A percentile compares a stretch with the other conserved stretches of the same genome.
Evolutionary conservation across 1,284 basidiomycete genomes (phyloP).

Genomic region (Moniliophthora roreri): DNA sequence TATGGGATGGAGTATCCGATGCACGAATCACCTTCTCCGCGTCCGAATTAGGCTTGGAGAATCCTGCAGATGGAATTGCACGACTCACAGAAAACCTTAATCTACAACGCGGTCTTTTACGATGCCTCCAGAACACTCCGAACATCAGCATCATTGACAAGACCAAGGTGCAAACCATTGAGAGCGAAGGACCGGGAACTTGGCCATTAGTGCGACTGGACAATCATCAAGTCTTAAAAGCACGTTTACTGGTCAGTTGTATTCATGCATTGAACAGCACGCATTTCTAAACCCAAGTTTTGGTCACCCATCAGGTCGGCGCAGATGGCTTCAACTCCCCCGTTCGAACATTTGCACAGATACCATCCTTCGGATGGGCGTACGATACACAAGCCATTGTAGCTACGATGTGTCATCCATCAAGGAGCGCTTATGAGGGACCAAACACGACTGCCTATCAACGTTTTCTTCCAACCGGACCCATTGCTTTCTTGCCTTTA

Average conservation of each 20-base stretch:
- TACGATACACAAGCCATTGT: slow-evolving; percentile 93
- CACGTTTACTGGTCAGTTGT: slow-evolving; percentile 69
- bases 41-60: slow-evolving; percentile 41
- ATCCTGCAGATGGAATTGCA: slow-evolving; percentile 59
- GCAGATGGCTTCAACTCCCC: slow-evolving; percentile 97
- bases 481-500: slow-evolving; percentile 90
- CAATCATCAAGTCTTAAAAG: slow-evolving; percentile 58
- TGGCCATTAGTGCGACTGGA: slow-evolving; percentile 80
- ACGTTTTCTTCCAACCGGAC: slow-evolving; percentile 93
- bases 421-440: slow-evolving; percentile 53
- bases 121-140: slow-evolving; percentile 44
- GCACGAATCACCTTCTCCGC: slow-evolving; percentile 76
- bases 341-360: slow-evolving; percentile 85
- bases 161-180: slow-evolving; percentile 68
- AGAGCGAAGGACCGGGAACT: slow-evolving; percentile 43
- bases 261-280: neutral
- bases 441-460: slow-evolving; percentile 89
- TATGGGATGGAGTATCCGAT: slow-evolving; percentile 88
- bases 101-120: slow-evolving; percentile 80
- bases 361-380: slow-evolving; percentile 88
- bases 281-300: slow-evolving; percentile 3
- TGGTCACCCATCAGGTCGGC: slow-evolving; percentile 67
- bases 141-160: slow-evolving; percentile 61
- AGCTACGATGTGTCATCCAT: slow-evolving; percentile 78
- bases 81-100: slow-evolving; percentile 89